phyloP scores from a whole-genome alignment of 2,329 filamentous ascomycete genomes.

The Hypoxylon sp. region DNA sequence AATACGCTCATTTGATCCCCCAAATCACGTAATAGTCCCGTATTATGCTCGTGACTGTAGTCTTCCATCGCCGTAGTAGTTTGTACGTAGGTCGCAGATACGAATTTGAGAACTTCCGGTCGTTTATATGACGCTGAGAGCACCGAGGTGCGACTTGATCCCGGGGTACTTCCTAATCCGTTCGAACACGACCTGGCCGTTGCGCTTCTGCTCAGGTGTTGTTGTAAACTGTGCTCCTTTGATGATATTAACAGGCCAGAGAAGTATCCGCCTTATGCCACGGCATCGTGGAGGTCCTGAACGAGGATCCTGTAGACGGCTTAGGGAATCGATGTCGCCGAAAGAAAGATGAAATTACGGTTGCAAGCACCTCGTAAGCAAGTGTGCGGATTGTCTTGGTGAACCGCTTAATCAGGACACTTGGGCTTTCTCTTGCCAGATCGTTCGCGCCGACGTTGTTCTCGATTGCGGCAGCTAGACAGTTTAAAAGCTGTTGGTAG shows the following conservation, averaged over 20 bases:
- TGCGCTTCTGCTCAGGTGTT: conserved; percentile 47
- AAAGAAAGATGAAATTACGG: conserved; percentile 54
- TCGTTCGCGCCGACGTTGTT: conserved; percentile 24
- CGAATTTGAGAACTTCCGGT: too few relatives aligned
- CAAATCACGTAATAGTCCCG: neutral
- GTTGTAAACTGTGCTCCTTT: conserved; percentile 45
- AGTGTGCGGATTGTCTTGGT: conserved; percentile 47
- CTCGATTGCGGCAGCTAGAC: conserved; percentile 37
- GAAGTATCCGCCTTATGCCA: conserved; percentile 53
- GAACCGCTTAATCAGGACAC: conserved; percentile 37
- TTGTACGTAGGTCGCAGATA: too few relatives aligned
- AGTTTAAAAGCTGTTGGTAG: conserved; percentile 52
- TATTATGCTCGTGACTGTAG: neutral
- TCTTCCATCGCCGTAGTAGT: neutral
- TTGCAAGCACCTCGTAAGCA: conserved; percentile 52
- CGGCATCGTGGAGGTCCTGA: conserved; percentile 45
- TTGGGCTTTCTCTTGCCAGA: conserved; percentile 26
- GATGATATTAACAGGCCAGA: conserved; percentile 55
- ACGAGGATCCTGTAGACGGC: conserved; percentile 30
- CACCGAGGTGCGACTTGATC: conserved; percentile 53
- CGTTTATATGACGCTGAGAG: conserved; percentile 39
- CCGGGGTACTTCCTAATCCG: conserved; percentile 56
- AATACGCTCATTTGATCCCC: neutral
- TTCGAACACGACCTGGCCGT: conserved; percentile 50
- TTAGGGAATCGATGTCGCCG: conserved; percentile 51